A percentile compares a stretch with the other conserved stretches of the same genome.
These are phyloP conservation scores for Pythium vanterpoolii DNA, from an alignment of 352 stramenopile genomes.

Conservation along the genomic window DNA sequence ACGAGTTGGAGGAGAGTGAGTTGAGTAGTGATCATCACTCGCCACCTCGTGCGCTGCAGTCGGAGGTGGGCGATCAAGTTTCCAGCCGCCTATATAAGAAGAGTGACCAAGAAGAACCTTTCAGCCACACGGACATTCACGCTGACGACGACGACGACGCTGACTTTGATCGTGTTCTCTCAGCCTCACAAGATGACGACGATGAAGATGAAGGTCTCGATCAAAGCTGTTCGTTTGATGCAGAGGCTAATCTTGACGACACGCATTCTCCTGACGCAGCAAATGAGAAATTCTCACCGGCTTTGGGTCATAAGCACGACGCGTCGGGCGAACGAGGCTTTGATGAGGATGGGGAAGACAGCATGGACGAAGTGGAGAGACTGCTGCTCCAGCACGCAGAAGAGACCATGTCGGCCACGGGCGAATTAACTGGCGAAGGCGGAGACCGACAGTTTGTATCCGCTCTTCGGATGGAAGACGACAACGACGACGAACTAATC, in stretches of 20 bases:
- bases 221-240: too few species aligned
- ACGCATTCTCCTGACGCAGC: too few species aligned
- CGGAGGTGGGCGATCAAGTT: not conserved
- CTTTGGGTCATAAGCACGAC: too few species aligned
- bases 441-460: constrained; percentile 8
- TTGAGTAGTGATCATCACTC: not conserved
- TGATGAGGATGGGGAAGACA: constrained; percentile 8
- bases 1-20: not conserved
- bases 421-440: not conserved
- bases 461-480: constrained; percentile 23
- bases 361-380: constrained; percentile 21
- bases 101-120: not conserved
- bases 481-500: constrained; percentile 22
- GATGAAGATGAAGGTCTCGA: constrained; percentile 2
- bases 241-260: too few species aligned
- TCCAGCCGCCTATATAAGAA: not conserved
- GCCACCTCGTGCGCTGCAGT: not conserved
- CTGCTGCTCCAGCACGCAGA: constrained; percentile 16
- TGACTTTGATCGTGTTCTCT: constrained; percentile 5
- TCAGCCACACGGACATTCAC: not conserved
- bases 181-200: not conserved
- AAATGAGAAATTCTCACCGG: too few species aligned
- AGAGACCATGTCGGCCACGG: not conserved
- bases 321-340: not conserved
- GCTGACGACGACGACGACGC: not conserved